Conservation (phyloP, 1,284 basidiomycete genomes). For the Golubevia sp. region DNA sequence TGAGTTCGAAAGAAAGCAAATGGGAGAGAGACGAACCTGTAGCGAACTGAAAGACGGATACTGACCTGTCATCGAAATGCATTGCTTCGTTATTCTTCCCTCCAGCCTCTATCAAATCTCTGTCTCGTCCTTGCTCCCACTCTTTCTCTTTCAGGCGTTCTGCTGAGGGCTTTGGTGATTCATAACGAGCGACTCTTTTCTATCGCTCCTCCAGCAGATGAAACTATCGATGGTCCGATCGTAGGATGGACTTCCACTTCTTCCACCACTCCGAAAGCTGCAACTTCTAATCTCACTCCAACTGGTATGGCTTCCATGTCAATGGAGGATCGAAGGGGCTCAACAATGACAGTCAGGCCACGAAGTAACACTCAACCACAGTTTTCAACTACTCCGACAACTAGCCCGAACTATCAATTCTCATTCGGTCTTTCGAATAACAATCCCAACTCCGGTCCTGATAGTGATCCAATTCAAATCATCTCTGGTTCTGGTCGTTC, state of each 20-base stretch:
- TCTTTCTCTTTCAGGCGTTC: slow-evolving; percentile 30
- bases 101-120: slow-evolving; percentile 38
- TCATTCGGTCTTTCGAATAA: not conserved
- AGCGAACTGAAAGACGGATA: no score
- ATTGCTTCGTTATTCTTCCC: not conserved
- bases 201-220: not conserved
- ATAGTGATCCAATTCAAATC: not conserved
- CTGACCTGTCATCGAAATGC: not conserved
- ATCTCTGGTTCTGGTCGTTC: not conserved
- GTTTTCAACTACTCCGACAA: not conserved
- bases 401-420: not conserved
- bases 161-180: slow-evolving; percentile 42
- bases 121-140: slow-evolving; percentile 53
- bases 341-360: not conserved
- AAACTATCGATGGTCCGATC: not conserved
- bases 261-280: not conserved
- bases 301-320: not conserved
- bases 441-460: not conserved
- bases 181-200: slow-evolving; percentile 24
- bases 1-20: no score
- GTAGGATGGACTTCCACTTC: not conserved
- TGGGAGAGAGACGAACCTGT: no score
- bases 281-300: not conserved
- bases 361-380: not conserved
- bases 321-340: not conserved